phyloP scores from a whole-genome alignment of 768 basidiomycete genomes.

The Trametopsis cervina region DNA sequence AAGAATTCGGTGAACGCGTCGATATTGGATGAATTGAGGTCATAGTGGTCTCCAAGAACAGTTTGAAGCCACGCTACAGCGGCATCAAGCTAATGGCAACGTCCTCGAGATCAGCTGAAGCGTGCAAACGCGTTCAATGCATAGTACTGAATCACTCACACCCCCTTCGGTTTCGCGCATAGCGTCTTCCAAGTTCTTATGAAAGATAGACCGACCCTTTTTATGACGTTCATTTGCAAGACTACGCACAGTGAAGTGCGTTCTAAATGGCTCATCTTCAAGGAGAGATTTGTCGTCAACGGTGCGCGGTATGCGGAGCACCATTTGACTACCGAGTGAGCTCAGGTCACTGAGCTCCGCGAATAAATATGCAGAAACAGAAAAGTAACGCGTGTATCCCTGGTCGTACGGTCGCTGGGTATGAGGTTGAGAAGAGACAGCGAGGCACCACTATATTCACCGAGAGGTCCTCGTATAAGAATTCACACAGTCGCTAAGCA shows the following conservation, averaged over 20 bases:
- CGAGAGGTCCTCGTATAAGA: no score
- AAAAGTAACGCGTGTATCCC: neutral
- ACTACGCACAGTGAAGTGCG: constrained; percentile 9
- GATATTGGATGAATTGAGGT: neutral
- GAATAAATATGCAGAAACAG: neutral
- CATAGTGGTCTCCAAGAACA: constrained; percentile 3
- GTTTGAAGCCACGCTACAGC: constrained; percentile 4
- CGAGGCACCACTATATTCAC: no score
- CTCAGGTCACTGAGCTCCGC: neutral
- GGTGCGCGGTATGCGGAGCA: constrained; percentile 13
- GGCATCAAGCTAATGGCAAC: constrained; percentile 8
- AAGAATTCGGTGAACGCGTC: constrained; percentile 22
- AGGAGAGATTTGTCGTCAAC: constrained; percentile 16
- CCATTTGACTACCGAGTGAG: constrained; percentile 1
- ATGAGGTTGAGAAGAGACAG: no score
- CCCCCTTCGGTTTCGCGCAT: constrained; percentile 2
- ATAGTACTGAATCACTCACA: constrained; percentile 1
- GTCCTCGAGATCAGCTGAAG: neutral
- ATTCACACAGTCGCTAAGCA: no score
- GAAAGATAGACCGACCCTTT: neutral
- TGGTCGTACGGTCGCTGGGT: no score
- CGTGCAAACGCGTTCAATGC: neutral
- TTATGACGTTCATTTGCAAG: neutral
- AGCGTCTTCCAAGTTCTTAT: neutral
- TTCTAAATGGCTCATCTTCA: constrained; percentile 19